Percentiles rank a stretch among this genome's conserved stretches.
Evolutionary conservation across 176 grass and related monocot genomes (phyloP).

Genomic region (Thinopyrum elongatum): DNA sequence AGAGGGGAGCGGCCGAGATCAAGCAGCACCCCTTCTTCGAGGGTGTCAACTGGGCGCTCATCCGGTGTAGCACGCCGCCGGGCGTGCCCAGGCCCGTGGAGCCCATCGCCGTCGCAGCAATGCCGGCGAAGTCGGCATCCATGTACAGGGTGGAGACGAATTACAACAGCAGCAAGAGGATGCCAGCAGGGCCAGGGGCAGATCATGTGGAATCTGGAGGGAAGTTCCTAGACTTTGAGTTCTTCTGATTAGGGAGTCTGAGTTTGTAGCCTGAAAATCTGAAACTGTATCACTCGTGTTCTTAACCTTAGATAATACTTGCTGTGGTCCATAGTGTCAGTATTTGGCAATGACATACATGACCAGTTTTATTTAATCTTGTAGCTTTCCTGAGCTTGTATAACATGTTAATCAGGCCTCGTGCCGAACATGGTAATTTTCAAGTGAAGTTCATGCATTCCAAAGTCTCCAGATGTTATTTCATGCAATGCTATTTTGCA

Average conservation of each 20-base stretch:
- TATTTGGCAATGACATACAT: slow-evolving; percentile 11
- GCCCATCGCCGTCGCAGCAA: neutral
- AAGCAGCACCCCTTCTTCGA: slow-evolving; percentile 75
- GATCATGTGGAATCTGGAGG: slow-evolving; percentile 41
- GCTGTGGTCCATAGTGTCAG: neutral
- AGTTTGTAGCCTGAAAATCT: neutral
- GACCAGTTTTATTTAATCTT: neutral
- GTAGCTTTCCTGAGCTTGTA: neutral
- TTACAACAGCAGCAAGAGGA: slow-evolving; percentile 42
- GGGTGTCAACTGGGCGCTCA: slow-evolving; percentile 72
- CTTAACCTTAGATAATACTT: neutral
- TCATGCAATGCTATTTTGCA: slow-evolving; percentile 5
- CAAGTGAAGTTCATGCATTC: neutral
- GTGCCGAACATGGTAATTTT: neutral
- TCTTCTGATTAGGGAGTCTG: slow-evolving; percentile 36
- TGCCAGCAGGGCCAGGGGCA: neutral
- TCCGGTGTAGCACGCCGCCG: slow-evolving; percentile 66
- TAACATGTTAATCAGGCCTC: neutral
- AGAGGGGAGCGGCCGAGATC: slow-evolving; percentile 62
- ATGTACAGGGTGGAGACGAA: slow-evolving; percentile 24
- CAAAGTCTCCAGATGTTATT: neutral
- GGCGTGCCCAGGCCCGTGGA: slow-evolving; percentile 55
- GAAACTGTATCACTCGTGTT: neutral
- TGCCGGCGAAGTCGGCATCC: slow-evolving; percentile 9
- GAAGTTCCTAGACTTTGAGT: slow-evolving; percentile 66